These are phyloP conservation scores for Drosera capensis DNA, from an alignment of 148 eudicot genomes.

Conservation along the genomic window DNA sequence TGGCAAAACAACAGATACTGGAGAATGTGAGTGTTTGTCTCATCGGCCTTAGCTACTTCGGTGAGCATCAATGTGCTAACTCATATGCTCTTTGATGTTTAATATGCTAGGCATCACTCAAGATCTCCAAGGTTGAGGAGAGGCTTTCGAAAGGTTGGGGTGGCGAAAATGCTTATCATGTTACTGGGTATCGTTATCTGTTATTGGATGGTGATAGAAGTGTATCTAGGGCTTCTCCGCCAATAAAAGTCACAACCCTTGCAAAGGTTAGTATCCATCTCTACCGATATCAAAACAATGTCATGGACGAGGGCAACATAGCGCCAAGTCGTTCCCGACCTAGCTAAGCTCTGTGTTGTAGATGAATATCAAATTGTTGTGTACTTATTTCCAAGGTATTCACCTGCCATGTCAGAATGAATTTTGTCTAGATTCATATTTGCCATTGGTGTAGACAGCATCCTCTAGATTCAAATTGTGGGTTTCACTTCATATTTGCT, in stretches of 20 bases:
- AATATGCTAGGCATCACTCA: conserved; percentile 51
- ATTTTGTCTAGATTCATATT: too few species aligned
- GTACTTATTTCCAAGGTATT: too few species aligned
- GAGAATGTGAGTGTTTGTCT: conserved; percentile 53
- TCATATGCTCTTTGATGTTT: conserved; percentile 1
- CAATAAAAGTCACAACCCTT: conserved; percentile 70
- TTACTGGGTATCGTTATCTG: conserved; percentile 76
- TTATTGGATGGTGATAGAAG: conserved; percentile 76
- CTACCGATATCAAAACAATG: too few species aligned
- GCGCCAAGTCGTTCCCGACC: too few species aligned
- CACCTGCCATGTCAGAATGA: too few species aligned
- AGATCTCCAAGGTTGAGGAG: conserved; percentile 78
- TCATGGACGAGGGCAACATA: too few species aligned
- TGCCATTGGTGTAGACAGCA: too few species aligned
- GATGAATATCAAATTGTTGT: too few species aligned
- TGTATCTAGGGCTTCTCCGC: conserved; percentile 82
- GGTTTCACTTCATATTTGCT: background rate
- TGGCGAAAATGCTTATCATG: conserved; percentile 99
- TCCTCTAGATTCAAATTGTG: too few species aligned
- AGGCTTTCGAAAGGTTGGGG: conserved; percentile 95
- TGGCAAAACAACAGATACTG: conserved; percentile 66
- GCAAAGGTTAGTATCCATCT: conserved; percentile 51
- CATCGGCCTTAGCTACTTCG: background rate
- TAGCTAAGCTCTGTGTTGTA: too few species aligned
- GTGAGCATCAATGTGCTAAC: conserved; percentile 1